Evolutionary conservation across 768 basidiomycete genomes (phyloP).

Genomic region (Boletus bicolor): DNA sequence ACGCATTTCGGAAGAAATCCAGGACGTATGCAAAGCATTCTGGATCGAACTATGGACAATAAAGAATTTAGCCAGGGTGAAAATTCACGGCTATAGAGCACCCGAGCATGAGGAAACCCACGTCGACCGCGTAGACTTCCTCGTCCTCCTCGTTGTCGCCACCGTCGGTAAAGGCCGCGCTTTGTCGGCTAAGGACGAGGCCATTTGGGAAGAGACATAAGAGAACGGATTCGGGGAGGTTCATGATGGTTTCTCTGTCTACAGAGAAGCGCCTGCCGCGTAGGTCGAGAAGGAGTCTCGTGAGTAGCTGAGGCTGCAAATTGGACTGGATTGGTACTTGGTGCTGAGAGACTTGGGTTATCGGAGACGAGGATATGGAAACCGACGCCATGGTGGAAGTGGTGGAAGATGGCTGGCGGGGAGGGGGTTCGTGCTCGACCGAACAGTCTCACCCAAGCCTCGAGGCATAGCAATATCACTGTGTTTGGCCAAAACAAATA

Average conservation of each 20-base stretch:
- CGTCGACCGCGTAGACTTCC: constrained; percentile 94
- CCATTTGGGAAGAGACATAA: constrained; percentile 98
- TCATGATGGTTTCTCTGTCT: constrained; percentile 97
- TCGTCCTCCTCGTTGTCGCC: constrained; percentile 78
- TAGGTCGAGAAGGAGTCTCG: constrained; percentile 87
- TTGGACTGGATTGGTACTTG: constrained; percentile 59
- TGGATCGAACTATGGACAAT: constrained; percentile 78
- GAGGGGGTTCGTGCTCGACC: constrained; percentile 13
- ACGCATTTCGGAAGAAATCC: constrained; percentile 84
- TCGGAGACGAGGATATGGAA: constrained; percentile 49
- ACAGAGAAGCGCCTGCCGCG: constrained; percentile 90
- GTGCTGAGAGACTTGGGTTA: constrained; percentile 54
- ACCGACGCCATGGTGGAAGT: constrained; percentile 36
- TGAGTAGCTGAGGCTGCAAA: constrained; percentile 83
- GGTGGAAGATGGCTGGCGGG: constrained; percentile 10
- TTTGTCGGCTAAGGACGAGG: constrained; percentile 86
- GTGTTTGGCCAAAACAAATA: constrained; percentile 33
- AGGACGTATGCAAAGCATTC: constrained; percentile 94
- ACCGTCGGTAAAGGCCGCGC: constrained; percentile 67
- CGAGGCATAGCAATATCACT: constrained; percentile 24
- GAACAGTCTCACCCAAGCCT: constrained; percentile 24
- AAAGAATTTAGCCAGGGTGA: neutral
- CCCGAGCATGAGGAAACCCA: constrained; percentile 45
- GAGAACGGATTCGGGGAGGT: constrained; percentile 94
- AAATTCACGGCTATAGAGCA: neutral